These are phyloP conservation scores for Nemania diffusa DNA, from an alignment of 2,329 filamentous ascomycete species.

Conservation along the genomic window DNA sequence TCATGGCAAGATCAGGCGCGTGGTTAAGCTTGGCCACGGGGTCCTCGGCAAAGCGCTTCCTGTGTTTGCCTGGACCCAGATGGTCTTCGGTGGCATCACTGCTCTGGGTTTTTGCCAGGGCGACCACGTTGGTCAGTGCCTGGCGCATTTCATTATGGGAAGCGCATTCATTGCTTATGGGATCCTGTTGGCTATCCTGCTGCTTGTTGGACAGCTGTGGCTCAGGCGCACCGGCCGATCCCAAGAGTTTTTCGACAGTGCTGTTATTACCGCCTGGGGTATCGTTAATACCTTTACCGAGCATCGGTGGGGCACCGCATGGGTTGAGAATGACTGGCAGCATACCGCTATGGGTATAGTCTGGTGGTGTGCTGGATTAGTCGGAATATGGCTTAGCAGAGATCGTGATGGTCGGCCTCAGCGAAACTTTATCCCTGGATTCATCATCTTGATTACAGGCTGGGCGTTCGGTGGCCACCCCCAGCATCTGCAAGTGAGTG, in stretches of 20 bases:
- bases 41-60: conserved; percentile 89
- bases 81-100: conserved; percentile 95
- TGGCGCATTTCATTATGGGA: conserved; percentile 99
- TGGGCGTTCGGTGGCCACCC: conserved; percentile 96
- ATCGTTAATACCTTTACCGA: conserved; percentile 99
- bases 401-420: conserved; percentile 86
- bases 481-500: conserved; percentile 83
- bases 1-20: conserved; percentile 78
- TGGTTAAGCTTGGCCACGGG: conserved; percentile 78
- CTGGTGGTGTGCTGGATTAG: conserved; percentile 94
- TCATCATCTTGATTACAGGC: conserved; percentile 91
- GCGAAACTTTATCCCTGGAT: conserved; percentile 90
- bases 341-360: conserved; percentile 99
- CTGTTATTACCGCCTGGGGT: conserved; percentile 92
- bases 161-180: conserved; percentile 95
- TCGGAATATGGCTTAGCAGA: conserved; percentile 91
- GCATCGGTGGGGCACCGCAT: conserved; percentile 88
- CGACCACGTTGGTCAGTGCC: conserved; percentile 91
- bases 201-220: conserved; percentile 91
- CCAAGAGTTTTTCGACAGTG: conserved; percentile 96
- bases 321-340: conserved; percentile 94
- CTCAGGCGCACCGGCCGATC: conserved; percentile 82
- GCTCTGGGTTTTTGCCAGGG: conserved; percentile 90
- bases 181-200: conserved; percentile 83
- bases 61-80: conserved; percentile 87